Evolutionary conservation across 208 protist species (phyloP).

Genomic region (Crithidia thermophila): DNA sequence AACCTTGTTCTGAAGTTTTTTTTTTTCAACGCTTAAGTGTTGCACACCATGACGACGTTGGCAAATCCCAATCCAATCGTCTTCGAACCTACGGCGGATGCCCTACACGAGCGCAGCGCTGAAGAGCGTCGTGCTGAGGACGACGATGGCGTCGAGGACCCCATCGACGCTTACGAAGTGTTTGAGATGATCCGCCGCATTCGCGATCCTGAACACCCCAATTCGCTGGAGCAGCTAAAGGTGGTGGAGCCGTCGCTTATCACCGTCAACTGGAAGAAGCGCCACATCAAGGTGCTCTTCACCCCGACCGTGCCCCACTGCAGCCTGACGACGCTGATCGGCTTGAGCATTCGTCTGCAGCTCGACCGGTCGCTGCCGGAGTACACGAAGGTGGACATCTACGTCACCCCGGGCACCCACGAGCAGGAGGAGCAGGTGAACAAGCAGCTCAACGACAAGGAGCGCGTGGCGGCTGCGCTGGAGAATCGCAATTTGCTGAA

Average conservation of each 20-base stretch:
- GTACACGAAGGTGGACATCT: constrained; percentile 95
- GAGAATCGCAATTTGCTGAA: constrained; percentile 94
- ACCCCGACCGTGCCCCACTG: constrained; percentile 99
- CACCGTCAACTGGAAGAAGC: constrained; percentile 75
- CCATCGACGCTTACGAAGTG: constrained; percentile 94
- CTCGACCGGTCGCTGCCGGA: constrained; percentile 94
- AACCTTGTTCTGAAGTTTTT: no score
- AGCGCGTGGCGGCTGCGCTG: constrained; percentile 97
- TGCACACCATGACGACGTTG: constrained; percentile 43
- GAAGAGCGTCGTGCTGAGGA: constrained; percentile 52
- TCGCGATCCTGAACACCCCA: constrained; percentile 98
- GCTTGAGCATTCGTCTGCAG: constrained; percentile 97
- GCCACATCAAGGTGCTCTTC: constrained; percentile 92
- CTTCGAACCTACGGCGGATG: constrained; percentile 30
- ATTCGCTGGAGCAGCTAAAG: constrained; percentile 98
- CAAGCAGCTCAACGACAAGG: constrained; percentile 99
- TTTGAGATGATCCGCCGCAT: constrained; percentile 97
- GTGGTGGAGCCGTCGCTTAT: constrained; percentile 94
- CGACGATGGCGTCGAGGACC: constrained; percentile 68
- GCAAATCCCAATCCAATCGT: constrained; percentile 77
- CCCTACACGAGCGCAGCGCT: constrained; percentile 27
- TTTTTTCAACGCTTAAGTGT: no score
- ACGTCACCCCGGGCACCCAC: constrained; percentile 93
- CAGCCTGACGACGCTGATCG: constrained; percentile 98
- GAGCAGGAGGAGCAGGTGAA: constrained; percentile 97